Percentiles rank a stretch among this genome's conserved stretches.
Evolutionary conservation across 371 early-diverging fungal genomes (phyloP).

Genomic region (Saksenaea vasiformis): DNA sequence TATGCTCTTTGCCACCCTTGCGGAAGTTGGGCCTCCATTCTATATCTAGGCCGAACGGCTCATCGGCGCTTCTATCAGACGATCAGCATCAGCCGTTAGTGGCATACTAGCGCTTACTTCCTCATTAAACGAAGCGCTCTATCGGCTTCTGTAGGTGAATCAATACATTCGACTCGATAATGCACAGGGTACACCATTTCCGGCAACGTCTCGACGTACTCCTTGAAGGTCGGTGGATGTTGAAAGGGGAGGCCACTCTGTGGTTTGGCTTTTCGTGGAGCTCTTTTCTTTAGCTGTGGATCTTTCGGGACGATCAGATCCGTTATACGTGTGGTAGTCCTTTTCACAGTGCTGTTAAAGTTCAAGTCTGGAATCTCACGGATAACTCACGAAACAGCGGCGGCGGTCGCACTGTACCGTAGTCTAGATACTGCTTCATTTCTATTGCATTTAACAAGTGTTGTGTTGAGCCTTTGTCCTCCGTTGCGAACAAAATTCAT

Average conservation of each 20-base stretch:
- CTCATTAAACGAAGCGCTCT: neutral
- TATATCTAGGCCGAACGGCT: slow-evolving; percentile 53
- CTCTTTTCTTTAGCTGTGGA: neutral
- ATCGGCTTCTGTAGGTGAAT: slow-evolving; percentile 13
- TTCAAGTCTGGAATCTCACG: neutral
- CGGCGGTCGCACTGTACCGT: neutral
- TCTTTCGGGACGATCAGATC: neutral
- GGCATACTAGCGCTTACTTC: neutral
- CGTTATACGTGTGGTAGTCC: neutral
- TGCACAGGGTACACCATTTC: slow-evolving; percentile 16
- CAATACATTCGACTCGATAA: slow-evolving; percentile 24
- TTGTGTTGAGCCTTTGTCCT: neutral
- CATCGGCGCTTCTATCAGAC: neutral
- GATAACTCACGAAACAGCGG: neutral
- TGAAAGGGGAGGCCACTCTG: neutral
- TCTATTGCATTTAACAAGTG: neutral
- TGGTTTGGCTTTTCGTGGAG: neutral
- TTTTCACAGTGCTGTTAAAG: neutral
- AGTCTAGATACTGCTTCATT: neutral
- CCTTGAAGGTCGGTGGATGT: slow-evolving; percentile 10
- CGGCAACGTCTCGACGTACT: slow-evolving; percentile 11
- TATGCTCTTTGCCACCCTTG: slow-evolving; percentile 36
- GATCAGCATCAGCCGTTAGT: neutral
- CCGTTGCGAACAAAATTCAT: slow-evolving; percentile 1
- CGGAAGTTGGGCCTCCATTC: slow-evolving; percentile 59